Percentiles rank a stretch among this genome's conserved stretches.
These are phyloP conservation scores for Ciborinia camelliae DNA, from an alignment of 2,329 filamentous ascomycete species.

Conservation along the genomic window DNA sequence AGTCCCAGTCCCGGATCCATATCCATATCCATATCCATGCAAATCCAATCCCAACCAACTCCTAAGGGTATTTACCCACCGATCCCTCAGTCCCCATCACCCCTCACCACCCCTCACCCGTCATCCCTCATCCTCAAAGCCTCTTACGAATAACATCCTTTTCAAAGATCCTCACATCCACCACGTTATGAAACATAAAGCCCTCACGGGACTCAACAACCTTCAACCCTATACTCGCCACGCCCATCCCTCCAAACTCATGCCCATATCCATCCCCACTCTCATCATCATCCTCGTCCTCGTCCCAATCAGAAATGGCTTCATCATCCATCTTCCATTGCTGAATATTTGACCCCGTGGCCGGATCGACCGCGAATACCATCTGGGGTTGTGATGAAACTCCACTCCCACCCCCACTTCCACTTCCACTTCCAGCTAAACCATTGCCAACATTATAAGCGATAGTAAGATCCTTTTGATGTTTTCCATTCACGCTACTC, in stretches of 20 bases:
- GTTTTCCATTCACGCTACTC: not conserved
- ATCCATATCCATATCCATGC: too few species aligned
- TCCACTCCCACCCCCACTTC: not conserved
- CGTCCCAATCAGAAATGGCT: too few species aligned
- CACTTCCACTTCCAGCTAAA: not conserved
- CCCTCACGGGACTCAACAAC: slow-evolving; percentile 43
- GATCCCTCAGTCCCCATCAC: too few species aligned
- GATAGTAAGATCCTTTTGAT: slow-evolving; percentile 7
- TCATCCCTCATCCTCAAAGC: slow-evolving; percentile 35
- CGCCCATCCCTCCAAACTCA: slow-evolving; percentile 13
- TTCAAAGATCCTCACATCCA: slow-evolving; percentile 54
- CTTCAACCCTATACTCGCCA: slow-evolving; percentile 25
- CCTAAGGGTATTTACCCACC: too few species aligned
- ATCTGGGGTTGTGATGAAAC: too few species aligned
- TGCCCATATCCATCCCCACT: slow-evolving; percentile 37
- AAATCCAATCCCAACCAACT: too few species aligned
- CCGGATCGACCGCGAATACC: too few species aligned
- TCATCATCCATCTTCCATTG: not conserved
- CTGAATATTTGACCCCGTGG: too few species aligned
- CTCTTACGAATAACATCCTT: slow-evolving; percentile 51
- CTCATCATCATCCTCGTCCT: slow-evolving; percentile 6
- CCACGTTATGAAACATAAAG: slow-evolving; percentile 45
- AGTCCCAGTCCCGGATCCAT: too few species aligned
- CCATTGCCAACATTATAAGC: slow-evolving; percentile 4
- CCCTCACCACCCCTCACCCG: not conserved